Conservation (phyloP, 73 alveolate species). For the Effrenium voratum region DNA sequence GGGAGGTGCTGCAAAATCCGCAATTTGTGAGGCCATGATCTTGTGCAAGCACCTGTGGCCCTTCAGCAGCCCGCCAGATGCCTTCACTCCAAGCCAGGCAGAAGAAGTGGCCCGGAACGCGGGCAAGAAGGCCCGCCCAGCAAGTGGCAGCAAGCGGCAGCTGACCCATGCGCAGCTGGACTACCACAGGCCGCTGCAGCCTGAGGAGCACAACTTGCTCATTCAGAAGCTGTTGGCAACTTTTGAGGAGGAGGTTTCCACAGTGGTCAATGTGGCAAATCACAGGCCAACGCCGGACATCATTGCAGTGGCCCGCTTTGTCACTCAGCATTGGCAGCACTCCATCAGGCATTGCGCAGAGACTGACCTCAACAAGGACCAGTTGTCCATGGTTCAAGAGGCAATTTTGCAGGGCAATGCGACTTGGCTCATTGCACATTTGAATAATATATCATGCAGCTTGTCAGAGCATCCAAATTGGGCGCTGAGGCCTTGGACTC, state of each 20-base stretch:
- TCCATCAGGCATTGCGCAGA: not conserved
- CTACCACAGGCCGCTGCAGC: not conserved
- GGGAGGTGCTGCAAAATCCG: not conserved
- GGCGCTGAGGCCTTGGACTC: not conserved
- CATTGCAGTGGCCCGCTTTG: not conserved
- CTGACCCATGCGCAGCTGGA: not conserved
- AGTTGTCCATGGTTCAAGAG: not conserved
- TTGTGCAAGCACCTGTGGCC: not conserved
- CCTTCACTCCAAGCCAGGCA: not conserved
- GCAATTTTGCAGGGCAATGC: not conserved
- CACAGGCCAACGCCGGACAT: not conserved
- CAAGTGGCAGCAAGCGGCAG: no score
- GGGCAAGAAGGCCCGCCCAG: not conserved
- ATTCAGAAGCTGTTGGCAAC: not conserved
- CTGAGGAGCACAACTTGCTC: not conserved
- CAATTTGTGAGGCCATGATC: not conserved
- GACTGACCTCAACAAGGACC: not conserved
- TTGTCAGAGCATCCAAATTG: no score
- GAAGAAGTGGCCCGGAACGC: not conserved
- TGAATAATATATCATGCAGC: no score
- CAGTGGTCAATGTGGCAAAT: not conserved
- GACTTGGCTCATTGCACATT: not conserved
- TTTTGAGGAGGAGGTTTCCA: not conserved
- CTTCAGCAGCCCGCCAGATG: not conserved
- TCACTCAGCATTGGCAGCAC: not conserved